Evolutionary conservation across 2,329 filamentous ascomycete genomes (phyloP), one percentile per base, ranked within the genome.

Genomic region (Arthrobotrys sinensis): DNA sequence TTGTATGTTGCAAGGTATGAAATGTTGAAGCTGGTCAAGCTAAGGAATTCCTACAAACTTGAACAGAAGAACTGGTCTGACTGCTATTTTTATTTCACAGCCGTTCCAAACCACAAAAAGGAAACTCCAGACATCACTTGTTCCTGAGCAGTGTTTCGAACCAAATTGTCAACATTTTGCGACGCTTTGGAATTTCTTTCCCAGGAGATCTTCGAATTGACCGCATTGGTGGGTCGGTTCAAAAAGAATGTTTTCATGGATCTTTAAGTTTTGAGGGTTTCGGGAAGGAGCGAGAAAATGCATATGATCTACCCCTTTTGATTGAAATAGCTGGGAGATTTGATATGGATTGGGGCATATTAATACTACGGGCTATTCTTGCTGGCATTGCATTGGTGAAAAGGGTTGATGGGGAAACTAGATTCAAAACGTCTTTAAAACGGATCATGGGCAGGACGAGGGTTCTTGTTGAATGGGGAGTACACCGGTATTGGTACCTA

Each of bases 241-340:
- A 60, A 60, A 45, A 32, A 46, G 24, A 63, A 63, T 19, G 43
- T 48, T 64, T 63, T n/a, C 52, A 52, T 55, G 50, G 48, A 45
- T 16, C 10, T 62, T 34, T 63, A 55, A 57, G 65, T 66, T 77
- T 40, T 57, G 34, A 36, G 55, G 55, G 55, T 40, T 77, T 77
- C 66, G 66, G 73, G 73, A 77, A 77, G 73, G 73, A 77, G 73
- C 73, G 66, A 77, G 57, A 67, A 60, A 52, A 66, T 10, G 60
- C 60, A 64, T 64, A 36, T 36, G 21, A 21, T 46, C 32, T 38
- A 38, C 73, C 73, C 73, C 66, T 77, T 77, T 77, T 71, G 65
- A 65, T 71, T 63, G 43, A 67, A 40, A 48, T 53, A 36, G 60
- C 43, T 64, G 45, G 60, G 63, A 75, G 40, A 43, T 63, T 66